Conservation (phyloP, 495 filamentous ascomycete species). For the Clavariopsis aquatica region DNA sequence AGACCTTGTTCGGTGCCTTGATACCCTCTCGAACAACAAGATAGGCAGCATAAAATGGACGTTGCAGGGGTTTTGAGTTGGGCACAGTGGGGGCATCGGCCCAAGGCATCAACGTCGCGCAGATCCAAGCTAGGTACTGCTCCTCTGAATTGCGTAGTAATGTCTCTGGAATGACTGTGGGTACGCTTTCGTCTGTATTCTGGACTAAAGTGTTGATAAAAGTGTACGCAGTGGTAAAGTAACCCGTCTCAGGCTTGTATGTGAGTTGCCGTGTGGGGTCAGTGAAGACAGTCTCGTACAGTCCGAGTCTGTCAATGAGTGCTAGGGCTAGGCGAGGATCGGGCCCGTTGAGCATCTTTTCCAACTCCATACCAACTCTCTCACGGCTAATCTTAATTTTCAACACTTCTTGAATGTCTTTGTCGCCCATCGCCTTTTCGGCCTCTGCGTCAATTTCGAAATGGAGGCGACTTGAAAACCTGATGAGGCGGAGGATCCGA, state of each 20-base stretch:
- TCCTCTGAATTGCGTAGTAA: conserved; percentile 63
- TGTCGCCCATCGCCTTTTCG: conserved; percentile 72
- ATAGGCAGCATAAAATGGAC: conserved; percentile 52
- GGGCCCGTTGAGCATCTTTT: conserved; percentile 85
- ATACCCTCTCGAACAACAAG: conserved; percentile 73
- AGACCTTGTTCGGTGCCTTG: conserved; percentile 71
- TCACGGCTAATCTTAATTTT: conserved; percentile 89
- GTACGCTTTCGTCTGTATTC: conserved; percentile 22
- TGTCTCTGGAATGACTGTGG: conserved; percentile 53
- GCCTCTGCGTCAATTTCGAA: conserved; percentile 73
- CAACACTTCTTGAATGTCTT: conserved; percentile 71
- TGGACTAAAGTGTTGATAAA: conserved; percentile 41
- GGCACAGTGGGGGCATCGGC: conserved; percentile 54
- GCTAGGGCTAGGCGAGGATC: conserved; percentile 67
- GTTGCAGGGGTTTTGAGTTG: conserved; percentile 47
- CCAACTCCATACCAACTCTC: conserved; percentile 76
- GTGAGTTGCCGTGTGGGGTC: conserved; percentile 52
- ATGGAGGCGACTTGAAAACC: conserved; percentile 82
- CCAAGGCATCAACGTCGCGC: conserved; percentile 78
- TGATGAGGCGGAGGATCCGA: conserved; percentile 81
- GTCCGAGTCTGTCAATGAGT: conserved; percentile 69
- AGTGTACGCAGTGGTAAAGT: conserved; percentile 56
- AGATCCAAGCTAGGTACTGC: conserved; percentile 70
- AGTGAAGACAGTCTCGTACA: conserved; percentile 82
- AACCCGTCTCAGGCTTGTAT: conserved; percentile 37